Base-by-base conservation (phyloP, 1,139 yeast genomes). In the Kluyveromyces sp. region DNA sequence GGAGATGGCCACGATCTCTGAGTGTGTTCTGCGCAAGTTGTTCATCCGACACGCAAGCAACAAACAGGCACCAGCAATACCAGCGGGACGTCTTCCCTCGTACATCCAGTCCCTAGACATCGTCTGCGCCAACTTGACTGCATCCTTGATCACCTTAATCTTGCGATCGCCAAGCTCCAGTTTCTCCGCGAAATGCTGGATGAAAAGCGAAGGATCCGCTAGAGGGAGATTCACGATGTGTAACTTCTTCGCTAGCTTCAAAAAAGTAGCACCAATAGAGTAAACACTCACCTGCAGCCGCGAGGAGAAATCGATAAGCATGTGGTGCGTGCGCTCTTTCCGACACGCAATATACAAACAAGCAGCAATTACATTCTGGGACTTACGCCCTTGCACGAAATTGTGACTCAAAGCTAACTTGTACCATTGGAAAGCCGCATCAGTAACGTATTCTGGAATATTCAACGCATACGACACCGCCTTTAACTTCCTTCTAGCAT, bases 61-160 rank as follows among this genome's bases (percentile, higher is more conserved):
- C 2, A 92, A 75, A 66, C 97, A 89, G 0, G 98, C 98, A 30
- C 98, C 99, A 0, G 98, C 98, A 45, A 92, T 79, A 59, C 99
- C 98, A 0, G 98, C 97, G 0, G 98, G 98, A 51, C 98, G 75
- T 62, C 99, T 77, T 33, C 99, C 99, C 64, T 88, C 95, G 60
- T 83, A 86, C 53, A 92, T 85, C 97, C 97, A 92, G 63, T 92
- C 98, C 43, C 81, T 78, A 26, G 90, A 75, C 99, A 92, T 92
- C 56, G 96, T 73, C 59, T 81, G 88, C 1, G 96, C 96, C 34
- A 92, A 69, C 55, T 83, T 79, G 6, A 82, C 82, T 0, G 98
- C 97, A 64, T 94, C 98, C 47, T 76, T 77, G 32, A 86, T 83
- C 15, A 92, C 96, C 57, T 81, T 83, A 37, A 81, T 75, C 45